Percentiles rank a stretch among this genome's conserved stretches.
Conservation (phyloP, 768 basidiomycete species). For the Roridomyces roridus region DNA sequence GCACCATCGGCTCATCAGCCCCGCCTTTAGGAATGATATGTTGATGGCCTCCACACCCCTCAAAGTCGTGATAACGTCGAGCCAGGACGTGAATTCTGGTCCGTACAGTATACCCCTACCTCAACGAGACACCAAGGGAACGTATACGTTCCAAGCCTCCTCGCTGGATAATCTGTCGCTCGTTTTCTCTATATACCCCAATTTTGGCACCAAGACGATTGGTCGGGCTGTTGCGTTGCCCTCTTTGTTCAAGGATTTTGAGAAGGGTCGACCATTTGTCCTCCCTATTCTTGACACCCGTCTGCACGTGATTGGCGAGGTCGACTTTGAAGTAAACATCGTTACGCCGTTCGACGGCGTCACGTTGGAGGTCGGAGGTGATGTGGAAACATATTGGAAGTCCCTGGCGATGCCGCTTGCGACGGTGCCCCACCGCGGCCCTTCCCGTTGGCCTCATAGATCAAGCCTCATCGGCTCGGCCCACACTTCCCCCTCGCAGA, state of each 20-base stretch:
- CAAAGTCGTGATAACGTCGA: conserved; percentile 94
- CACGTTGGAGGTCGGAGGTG: conserved; percentile 92
- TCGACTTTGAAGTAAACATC: conserved; percentile 87
- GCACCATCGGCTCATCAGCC: conserved; percentile 75
- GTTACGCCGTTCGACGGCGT: conserved; percentile 91
- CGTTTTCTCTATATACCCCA: conserved; percentile 96
- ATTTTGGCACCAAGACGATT: conserved; percentile 96
- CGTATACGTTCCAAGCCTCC: conserved; percentile 88
- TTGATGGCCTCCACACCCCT: conserved; percentile 81
- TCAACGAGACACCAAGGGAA: conserved; percentile 68
- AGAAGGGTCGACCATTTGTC: conserved; percentile 58
- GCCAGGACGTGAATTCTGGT: conserved; percentile 81
- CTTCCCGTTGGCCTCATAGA: conserved; percentile 45
- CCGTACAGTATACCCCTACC: conserved; percentile 93
- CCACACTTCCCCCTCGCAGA: conserved; percentile 66
- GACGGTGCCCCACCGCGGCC: conserved; percentile 45
- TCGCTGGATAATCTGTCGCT: conserved; percentile 75
- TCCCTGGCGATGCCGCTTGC: conserved; percentile 65
- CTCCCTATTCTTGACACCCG: conserved; percentile 92
- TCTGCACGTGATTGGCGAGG: conserved; percentile 93
- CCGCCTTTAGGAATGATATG: conserved; percentile 69
- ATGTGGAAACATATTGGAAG: conserved; percentile 99
- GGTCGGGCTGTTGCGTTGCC: conserved; percentile 91
- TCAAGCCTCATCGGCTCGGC: conserved; percentile 59
- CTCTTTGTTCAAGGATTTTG: conserved; percentile 65